Percentiles rank a stretch among this genome's conserved stretches.
Evolutionary conservation across 495 filamentous ascomycete genomes (phyloP).

Genomic region (Trichocladium antarcticum): DNA sequence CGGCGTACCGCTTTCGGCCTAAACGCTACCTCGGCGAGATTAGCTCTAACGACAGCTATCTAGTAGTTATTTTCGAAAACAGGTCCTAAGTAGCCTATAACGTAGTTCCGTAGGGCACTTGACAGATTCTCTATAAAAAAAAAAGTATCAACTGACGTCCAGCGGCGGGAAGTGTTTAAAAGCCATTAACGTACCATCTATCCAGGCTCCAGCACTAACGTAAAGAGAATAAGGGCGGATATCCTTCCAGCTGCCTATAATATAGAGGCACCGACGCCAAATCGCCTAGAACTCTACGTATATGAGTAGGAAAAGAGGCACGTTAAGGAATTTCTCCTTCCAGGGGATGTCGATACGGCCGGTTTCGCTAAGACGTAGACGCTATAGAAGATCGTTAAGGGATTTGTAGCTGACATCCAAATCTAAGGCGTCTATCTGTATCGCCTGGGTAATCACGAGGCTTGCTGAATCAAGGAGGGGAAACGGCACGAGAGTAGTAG

Average conservation of each 20-base stretch:
- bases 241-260: slow-evolving; percentile 3
- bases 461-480: slow-evolving; percentile 7
- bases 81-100: slow-evolving; percentile 4
- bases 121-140: slow-evolving; percentile 2
- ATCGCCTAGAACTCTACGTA: slow-evolving; percentile 4
- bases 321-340: slow-evolving; percentile 9
- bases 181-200: slow-evolving; percentile 11
- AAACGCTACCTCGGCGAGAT: slow-evolving; percentile 4
- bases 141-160: slow-evolving; percentile 3
- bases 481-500: slow-evolving; percentile 8
- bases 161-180: neutral
- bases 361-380: slow-evolving; percentile 4
- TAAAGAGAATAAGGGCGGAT: slow-evolving; percentile 10
- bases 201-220: slow-evolving; percentile 9
- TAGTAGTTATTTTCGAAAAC: slow-evolving; percentile 10
- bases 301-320: slow-evolving; percentile 7
- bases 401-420: slow-evolving; percentile 8
- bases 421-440: slow-evolving; percentile 5
- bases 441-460: no score
- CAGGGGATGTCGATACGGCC: slow-evolving; percentile 5
- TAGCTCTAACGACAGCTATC: slow-evolving; percentile 3
- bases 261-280: neutral
- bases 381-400: slow-evolving; percentile 4
- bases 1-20: neutral
- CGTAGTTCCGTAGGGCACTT: slow-evolving; percentile 13